These are phyloP conservation scores for Calocybe gambosa DNA, from an alignment of 1,284 basidiomycete species.

Conservation along the genomic window DNA sequence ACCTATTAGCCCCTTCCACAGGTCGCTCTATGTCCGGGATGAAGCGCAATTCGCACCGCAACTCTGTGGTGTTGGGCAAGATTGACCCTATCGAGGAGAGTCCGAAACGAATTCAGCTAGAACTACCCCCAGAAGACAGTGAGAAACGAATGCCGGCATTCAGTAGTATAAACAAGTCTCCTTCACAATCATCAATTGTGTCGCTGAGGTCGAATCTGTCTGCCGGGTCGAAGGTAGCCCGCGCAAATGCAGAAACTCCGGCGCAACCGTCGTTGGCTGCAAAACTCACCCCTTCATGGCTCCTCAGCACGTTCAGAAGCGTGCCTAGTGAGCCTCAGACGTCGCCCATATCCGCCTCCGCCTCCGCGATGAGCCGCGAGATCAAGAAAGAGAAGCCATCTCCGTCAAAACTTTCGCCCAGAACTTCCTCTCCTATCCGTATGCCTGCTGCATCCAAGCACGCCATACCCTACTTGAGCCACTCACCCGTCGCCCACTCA, in stretches of 20 bases:
- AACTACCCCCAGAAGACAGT: slow-evolving; percentile 43
- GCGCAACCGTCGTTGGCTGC: slow-evolving; percentile 37
- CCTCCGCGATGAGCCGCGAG: slow-evolving; percentile 24
- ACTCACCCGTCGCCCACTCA: slow-evolving; percentile 28
- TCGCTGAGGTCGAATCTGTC: slow-evolving; percentile 45
- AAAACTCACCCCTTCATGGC: slow-evolving; percentile 65
- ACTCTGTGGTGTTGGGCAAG: slow-evolving; percentile 35
- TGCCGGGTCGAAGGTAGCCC: slow-evolving; percentile 28
- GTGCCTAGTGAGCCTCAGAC: slow-evolving; percentile 56
- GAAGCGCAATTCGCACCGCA: slow-evolving; percentile 36
- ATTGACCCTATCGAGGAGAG: slow-evolving; percentile 68
- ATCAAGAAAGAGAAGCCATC: slow-evolving; percentile 20
- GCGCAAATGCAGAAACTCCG: slow-evolving; percentile 16
- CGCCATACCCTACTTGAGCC: slow-evolving; percentile 22
- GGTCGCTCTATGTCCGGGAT: slow-evolving; percentile 22
- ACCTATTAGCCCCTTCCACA: slow-evolving; percentile 28
- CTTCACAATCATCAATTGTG: slow-evolving; percentile 61
- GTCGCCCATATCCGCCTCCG: slow-evolving; percentile 44
- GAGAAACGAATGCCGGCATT: slow-evolving; percentile 28
- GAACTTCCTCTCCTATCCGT: slow-evolving; percentile 24
- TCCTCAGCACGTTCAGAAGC: slow-evolving; percentile 68
- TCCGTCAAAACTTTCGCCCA: slow-evolving; percentile 13
- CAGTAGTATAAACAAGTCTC: slow-evolving; percentile 50
- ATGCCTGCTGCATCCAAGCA: slow-evolving; percentile 25
- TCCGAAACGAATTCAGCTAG: slow-evolving; percentile 41